phyloP scores from a whole-genome alignment of 345 rosid species.

The Passiflora organensis region DNA sequence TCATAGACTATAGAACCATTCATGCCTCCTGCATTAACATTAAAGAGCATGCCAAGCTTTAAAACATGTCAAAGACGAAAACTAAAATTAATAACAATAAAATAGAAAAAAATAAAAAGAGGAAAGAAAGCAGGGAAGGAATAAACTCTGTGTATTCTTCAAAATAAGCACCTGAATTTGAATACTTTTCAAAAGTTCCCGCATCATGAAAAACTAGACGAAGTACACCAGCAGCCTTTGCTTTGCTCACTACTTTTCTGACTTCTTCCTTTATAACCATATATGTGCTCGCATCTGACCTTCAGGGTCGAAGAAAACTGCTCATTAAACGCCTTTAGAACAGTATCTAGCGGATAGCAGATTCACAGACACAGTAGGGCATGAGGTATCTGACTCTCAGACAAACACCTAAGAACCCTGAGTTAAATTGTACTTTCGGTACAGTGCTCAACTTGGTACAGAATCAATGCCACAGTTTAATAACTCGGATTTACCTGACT shows the following conservation, averaged over 20 bases:
- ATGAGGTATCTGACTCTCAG: background rate
- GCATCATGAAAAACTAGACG: conserved; percentile 97
- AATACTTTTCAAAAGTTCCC: conserved; percentile 69
- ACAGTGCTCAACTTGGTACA: no score
- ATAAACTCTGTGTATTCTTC: background rate
- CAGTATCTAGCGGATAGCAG: background rate
- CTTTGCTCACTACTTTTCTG: conserved; percentile 68
- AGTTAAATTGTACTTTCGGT: no score
- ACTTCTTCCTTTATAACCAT: conserved; percentile 44
- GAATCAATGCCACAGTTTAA: no score
- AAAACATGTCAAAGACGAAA: background rate
- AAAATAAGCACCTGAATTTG: conserved; percentile 44
- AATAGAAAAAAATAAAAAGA: no score
- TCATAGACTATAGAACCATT: conserved; percentile 85
- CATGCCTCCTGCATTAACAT: conserved; percentile 63
- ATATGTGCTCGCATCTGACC: conserved; percentile 30
- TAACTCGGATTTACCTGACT: no score
- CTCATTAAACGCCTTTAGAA: no score
- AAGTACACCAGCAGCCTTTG: conserved; percentile 94
- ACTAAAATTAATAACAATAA: background rate
- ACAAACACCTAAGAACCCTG: background rate
- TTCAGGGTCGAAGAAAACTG: conserved; percentile 18
- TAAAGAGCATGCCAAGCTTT: conserved; percentile 1
- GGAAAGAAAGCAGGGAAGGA: no score
- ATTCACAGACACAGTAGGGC: background rate